phyloP scores from a whole-genome alignment of 345 rosid species.

The Eucalyptus paniculata region DNA sequence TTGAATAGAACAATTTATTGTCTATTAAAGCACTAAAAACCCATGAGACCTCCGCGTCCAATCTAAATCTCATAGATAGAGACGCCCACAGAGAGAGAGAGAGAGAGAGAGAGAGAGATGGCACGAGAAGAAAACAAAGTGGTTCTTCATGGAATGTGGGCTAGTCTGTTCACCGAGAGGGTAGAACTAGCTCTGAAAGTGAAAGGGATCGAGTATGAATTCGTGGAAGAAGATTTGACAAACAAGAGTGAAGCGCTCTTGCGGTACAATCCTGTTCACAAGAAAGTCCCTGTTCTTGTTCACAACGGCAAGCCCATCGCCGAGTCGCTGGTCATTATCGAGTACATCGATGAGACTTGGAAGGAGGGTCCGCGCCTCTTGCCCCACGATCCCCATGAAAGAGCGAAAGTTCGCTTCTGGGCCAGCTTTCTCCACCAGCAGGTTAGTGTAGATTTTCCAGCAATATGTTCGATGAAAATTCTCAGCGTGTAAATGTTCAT shows the following conservation, averaged over 20 bases:
- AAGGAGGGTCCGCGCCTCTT: conserved; percentile 9
- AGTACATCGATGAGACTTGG: conserved; percentile 34
- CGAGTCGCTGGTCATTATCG: conserved; percentile 19
- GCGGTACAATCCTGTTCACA: conserved; percentile 16
- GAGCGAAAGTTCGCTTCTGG: conserved; percentile 28
- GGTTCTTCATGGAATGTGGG: conserved; percentile 1
- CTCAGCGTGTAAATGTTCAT: not conserved
- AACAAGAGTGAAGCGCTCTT: conserved; percentile 15
- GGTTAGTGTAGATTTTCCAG: not conserved
- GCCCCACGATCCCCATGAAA: conserved; percentile 21
- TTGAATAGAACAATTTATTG: not conserved
- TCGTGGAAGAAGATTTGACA: conserved; percentile 28
- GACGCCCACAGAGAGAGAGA: not conserved
- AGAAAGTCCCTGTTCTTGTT: conserved; percentile 26
- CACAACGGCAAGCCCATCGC: conserved; percentile 28
- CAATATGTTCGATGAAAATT: not conserved
- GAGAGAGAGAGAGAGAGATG: too few species aligned
- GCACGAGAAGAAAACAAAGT: too few species aligned
- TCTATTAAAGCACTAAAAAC: not conserved
- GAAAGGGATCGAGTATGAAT: conserved; percentile 18
- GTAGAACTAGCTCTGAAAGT: conserved; percentile 28
- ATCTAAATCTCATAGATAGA: not conserved
- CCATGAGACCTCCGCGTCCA: not conserved
- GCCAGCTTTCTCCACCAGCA: conserved; percentile 3
- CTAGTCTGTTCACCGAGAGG: conserved; percentile 13